Evolutionary conservation across 352 stramenopile species (phyloP).

Genomic region (Pythium rishiriense): DNA sequence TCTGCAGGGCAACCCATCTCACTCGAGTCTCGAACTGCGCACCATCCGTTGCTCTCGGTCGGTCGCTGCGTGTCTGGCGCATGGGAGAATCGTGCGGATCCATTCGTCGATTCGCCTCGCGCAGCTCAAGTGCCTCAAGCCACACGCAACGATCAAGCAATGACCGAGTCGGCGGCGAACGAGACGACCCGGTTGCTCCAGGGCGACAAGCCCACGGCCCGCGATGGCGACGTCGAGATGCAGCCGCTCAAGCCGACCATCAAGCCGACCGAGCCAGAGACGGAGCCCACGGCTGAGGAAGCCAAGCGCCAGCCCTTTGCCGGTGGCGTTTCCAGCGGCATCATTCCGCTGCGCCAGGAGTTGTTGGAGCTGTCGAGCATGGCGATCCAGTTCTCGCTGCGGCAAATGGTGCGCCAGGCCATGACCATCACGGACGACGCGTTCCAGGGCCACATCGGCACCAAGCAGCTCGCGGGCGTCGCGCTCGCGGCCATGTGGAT

Average conservation of each 20-base stretch:
- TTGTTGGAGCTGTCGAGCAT: conserved; percentile 42
- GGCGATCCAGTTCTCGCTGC: conserved; percentile 43
- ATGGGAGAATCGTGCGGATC: neutral
- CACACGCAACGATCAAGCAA: conserved; percentile 3
- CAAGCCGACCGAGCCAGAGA: conserved; percentile 14
- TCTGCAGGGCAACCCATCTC: conserved; percentile 15
- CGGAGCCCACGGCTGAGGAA: neutral
- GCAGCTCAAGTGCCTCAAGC: neutral
- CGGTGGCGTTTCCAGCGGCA: conserved; percentile 9
- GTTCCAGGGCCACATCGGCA: conserved; percentile 49
- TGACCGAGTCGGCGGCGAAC: conserved; percentile 15
- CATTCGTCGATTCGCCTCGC: conserved; percentile 16
- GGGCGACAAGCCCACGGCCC: neutral
- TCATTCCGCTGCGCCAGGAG: conserved; percentile 39
- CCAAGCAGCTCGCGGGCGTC: conserved; percentile 46
- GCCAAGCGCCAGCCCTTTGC: neutral
- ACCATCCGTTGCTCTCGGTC: neutral
- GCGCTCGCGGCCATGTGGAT: conserved; percentile 49
- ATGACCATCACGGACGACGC: conserved; percentile 50
- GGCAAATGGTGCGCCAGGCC: conserved; percentile 45
- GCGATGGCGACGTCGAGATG: conserved; percentile 24
- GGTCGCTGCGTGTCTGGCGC: too few relatives aligned
- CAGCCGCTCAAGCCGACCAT: conserved; percentile 21
- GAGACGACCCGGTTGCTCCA: conserved; percentile 28
- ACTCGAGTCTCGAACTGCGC: neutral